Percentiles rank a stretch among this genome's conserved stretches.
phyloP scores from a whole-genome alignment of 345 rosid species.

The Salix udensis region DNA sequence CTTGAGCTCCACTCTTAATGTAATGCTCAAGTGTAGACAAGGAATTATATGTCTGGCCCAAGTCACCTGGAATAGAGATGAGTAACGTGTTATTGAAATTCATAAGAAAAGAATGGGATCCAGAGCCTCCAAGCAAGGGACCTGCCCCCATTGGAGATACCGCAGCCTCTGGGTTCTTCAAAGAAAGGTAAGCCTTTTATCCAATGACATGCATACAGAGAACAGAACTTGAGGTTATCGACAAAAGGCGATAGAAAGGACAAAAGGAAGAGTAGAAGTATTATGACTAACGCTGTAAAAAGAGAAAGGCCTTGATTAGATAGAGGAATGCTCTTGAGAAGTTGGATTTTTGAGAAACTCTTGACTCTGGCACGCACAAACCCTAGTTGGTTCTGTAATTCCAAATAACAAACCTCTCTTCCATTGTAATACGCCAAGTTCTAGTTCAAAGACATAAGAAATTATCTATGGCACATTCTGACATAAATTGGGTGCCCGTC shows the following conservation, averaged over 20 bases:
- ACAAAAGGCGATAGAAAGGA: not conserved
- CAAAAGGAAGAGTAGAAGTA: not conserved
- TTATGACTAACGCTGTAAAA: not conserved
- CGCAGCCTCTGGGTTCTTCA: not conserved
- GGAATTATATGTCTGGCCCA: slow-evolving; percentile 96
- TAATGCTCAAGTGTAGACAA: slow-evolving; percentile 83
- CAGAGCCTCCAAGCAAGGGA: no score
- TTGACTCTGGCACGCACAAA: not conserved
- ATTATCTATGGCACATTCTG: not conserved
- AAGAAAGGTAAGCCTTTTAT: not conserved
- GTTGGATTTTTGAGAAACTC: not conserved
- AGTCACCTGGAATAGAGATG: slow-evolving; percentile 56
- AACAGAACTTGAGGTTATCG: no score
- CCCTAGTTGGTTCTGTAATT: not conserved
- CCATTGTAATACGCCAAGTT: not conserved
- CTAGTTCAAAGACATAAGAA: not conserved
- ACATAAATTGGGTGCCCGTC: no score
- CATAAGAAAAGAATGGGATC: not conserved
- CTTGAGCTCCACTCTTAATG: slow-evolving; percentile 75
- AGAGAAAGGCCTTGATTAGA: not conserved
- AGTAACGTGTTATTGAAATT: not conserved
- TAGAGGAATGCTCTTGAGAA: not conserved
- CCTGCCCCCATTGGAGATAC: no score
- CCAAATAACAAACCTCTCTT: not conserved
- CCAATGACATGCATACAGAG: not conserved